Base-by-base conservation (phyloP, 805 yeast genomes). In the Starmera amethionina region DNA sequence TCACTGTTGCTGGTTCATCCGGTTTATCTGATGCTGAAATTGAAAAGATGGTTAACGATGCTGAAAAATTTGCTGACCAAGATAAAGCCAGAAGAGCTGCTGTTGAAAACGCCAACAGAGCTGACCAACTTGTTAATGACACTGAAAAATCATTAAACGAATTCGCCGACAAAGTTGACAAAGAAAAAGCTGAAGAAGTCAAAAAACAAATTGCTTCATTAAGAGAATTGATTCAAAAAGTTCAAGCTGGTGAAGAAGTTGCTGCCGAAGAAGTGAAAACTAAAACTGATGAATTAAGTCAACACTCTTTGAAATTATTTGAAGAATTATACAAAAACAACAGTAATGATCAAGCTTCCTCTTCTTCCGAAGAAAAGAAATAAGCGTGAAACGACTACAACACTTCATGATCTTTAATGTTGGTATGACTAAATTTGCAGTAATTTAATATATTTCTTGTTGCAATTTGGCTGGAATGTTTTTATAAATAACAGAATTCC, bases 111-210 rank as follows among this genome's bases (percentile, higher is more conserved):
- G 94, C 94, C 54, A 86, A 82, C 80, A 83, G 81, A 59, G 85
- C 87, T 52, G 89, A 82, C 65, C 77, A 77, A 62, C 76, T 82
- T 63, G 76, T 81, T 40, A 77, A 83, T 56, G 96, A 87, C 65
- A 85, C 94, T 41, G 95, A 86, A 64, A 75, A 79, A 64, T 85
- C 95, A n/a, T 63, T 87, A 46, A 67, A 68, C 49, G 93, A 82
- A 67, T 87, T 82, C 66, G 75, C 65, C 48, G 87, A 79, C 48
- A 77, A 70, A 62, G 58, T 75, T 40, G 78, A 75, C 61, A 72
- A 73, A 60, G 40, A 49, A 42, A 77, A 74, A 59, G 75, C 73
- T 49, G 77, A 65, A 49, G 67, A 64, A 59, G 75, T 75, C 42
- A 48, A 45, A 44, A 54, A 54, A 47, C 56, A 50, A 49, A 54